Evolutionary conservation across 768 basidiomycete species (phyloP), one percentile per base, ranked within the genome.

Genomic region (Hemileccinum rubropunctum): DNA sequence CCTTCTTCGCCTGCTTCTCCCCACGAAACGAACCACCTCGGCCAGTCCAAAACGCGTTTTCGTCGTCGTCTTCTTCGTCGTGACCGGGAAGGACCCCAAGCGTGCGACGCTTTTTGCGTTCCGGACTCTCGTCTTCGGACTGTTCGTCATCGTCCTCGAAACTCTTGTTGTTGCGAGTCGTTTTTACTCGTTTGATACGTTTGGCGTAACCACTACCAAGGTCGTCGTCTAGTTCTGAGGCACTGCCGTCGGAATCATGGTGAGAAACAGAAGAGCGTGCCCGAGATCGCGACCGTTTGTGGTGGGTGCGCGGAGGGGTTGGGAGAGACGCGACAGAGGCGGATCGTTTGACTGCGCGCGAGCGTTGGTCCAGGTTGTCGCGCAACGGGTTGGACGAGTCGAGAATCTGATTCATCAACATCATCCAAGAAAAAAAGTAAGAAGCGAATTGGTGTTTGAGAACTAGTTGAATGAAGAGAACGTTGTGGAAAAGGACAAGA

Each of bases 251-350:
- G 9, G 68, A 64, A 50, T 76, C 77, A 52, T 64, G 69, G 50
- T 79, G 76, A 20, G 77, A 78, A 35, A 76, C 74, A 30, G 72
- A 72, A 15, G 76, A 75, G 0, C 67, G 68, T 42, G 73, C 64
- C 18, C 76, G 74, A 7, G 70, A 61, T 34, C 71, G 72, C 48
- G 76, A 67, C 17, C 73, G 73, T 53, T 76, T 82, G 49, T 78
- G 72, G 42, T 70, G 73, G 8, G 83, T 85, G 26, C 79, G 69
- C 0, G 85, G 85, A 18, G 84, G 85, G 0, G 85, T 87, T 33
- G 83, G 84, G 20, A 87, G 72, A 4, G 82, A 82, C 27, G 78
- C 80, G 36, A 75, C 73, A 15, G 84, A 86, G 21, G 83, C 80
- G 15, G 82, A 82, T 18, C 83, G 81, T 66, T 84, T 84, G 42